phyloP scores from a whole-genome alignment of 1,139 yeast genomes.

The Sugiyamaella grinbergsii region DNA sequence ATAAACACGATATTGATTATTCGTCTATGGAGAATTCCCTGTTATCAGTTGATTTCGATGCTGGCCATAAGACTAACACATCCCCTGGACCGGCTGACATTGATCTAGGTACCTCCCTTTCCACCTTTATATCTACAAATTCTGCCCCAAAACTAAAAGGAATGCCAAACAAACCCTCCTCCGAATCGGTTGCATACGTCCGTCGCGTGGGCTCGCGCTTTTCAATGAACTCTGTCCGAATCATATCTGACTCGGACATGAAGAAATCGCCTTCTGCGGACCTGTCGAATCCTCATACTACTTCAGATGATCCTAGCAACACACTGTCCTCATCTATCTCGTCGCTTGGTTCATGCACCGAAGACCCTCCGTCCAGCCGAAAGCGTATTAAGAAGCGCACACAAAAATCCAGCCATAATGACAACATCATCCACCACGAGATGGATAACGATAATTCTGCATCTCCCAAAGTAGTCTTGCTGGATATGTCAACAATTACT shows the following conservation, averaged over 20 bases:
- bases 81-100: conserved; percentile 21
- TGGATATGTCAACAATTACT: conserved; percentile 31
- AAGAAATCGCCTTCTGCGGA: conserved; percentile 15
- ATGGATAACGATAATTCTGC: conserved; percentile 5
- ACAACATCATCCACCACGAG: background rate
- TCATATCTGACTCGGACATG: conserved; percentile 19
- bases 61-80: no score
- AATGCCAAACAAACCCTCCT: background rate
- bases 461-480: conserved; percentile 10
- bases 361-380: background rate
- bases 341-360: background rate
- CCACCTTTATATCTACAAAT: conserved; percentile 27
- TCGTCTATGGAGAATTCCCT: background rate
- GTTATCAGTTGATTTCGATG: background rate
- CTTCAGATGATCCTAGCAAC: background rate
- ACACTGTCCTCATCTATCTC: conserved; percentile 1
- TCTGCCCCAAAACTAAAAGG: background rate
- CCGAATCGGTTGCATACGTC: conserved; percentile 2
- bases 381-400: conserved; percentile 2
- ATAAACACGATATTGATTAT: conserved; percentile 13
- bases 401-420: background rate
- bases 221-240: conserved; percentile 15
- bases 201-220: conserved; percentile 15
- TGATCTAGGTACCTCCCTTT: conserved; percentile 30
- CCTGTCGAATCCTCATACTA: background rate